Evolutionary conservation across 441 rosid genomes (phyloP).

Genomic region (Jatropha podagrica): DNA sequence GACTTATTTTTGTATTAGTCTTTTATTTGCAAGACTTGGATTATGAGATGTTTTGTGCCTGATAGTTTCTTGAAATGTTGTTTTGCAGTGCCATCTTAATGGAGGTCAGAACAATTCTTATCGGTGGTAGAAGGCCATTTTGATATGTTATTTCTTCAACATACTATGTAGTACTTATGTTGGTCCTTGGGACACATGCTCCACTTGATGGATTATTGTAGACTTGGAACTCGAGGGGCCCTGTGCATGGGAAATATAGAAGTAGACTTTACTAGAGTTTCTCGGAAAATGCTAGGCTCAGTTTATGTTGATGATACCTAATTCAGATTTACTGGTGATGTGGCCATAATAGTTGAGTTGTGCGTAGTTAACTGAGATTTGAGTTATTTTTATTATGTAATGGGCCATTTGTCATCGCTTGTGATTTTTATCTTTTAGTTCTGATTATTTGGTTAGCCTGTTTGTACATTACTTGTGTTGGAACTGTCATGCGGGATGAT

Average conservation of each 20-base stretch:
- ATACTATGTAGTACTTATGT: background rate
- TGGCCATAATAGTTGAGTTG: background rate
- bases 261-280: background rate
- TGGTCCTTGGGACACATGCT: background rate
- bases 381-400: background rate
- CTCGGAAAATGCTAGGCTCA: background rate
- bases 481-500: too few species aligned
- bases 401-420: background rate
- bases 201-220: background rate
- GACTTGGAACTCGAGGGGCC: background rate
- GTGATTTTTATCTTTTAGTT: too few species aligned
- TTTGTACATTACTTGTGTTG: too few species aligned
- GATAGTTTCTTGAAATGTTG: background rate
- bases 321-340: background rate
- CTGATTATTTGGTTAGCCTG: too few species aligned
- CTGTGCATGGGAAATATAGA: background rate
- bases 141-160: background rate
- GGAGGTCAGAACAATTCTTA: background rate
- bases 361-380: background rate
- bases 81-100: conserved; percentile 47
- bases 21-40: background rate
- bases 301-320: background rate
- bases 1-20: background rate
- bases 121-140: background rate
- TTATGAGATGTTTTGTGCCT: background rate